phyloP scores from a whole-genome alignment of 2,329 filamentous ascomycete genomes.

The Aspergillus sp. region DNA sequence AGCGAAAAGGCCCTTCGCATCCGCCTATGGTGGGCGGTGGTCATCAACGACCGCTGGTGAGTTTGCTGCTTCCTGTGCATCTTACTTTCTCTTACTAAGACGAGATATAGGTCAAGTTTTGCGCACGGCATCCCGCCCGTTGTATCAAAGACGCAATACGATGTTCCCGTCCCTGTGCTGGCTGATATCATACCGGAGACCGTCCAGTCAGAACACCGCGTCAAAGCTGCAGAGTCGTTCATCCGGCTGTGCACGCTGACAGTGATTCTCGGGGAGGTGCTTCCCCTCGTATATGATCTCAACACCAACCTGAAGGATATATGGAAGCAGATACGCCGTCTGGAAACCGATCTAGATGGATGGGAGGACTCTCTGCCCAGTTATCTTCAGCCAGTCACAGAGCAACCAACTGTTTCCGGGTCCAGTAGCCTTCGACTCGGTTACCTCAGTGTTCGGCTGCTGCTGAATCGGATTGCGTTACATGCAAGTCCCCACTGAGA shows the following conservation, averaged over 20 bases:
- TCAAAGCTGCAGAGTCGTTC: constrained; percentile 3
- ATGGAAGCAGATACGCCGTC: constrained; percentile 20
- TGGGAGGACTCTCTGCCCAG: constrained; percentile 42
- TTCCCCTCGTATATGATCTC: constrained; percentile 28
- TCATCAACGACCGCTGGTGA: constrained; percentile 54
- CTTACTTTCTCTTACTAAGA: not conserved
- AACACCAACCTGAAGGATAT: constrained; percentile 23
- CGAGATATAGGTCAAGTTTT: constrained; percentile 45
- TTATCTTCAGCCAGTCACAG: constrained; percentile 26
- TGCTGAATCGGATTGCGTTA: constrained; percentile 43
- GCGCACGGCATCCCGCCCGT: constrained; percentile 53
- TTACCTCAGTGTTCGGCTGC: constrained; percentile 47
- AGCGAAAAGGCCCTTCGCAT: constrained; percentile 52
- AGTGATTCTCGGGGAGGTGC: constrained; percentile 35
- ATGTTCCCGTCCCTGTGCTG: constrained; percentile 44
- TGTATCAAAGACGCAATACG: constrained; percentile 44
- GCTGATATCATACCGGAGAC: constrained; percentile 7
- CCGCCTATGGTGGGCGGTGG: constrained; percentile 55
- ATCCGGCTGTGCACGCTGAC: constrained; percentile 41
- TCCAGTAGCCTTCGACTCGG: constrained; percentile 50
- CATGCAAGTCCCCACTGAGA: constrained; percentile 8
- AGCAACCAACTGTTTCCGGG: constrained; percentile 41
- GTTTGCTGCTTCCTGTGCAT: not conserved
- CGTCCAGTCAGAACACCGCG: constrained; percentile 14
- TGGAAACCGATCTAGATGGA: constrained; percentile 39